These are phyloP conservation scores for Cochlearia excelsa DNA, from an alignment of 345 rosid genomes.

Conservation along the genomic window DNA sequence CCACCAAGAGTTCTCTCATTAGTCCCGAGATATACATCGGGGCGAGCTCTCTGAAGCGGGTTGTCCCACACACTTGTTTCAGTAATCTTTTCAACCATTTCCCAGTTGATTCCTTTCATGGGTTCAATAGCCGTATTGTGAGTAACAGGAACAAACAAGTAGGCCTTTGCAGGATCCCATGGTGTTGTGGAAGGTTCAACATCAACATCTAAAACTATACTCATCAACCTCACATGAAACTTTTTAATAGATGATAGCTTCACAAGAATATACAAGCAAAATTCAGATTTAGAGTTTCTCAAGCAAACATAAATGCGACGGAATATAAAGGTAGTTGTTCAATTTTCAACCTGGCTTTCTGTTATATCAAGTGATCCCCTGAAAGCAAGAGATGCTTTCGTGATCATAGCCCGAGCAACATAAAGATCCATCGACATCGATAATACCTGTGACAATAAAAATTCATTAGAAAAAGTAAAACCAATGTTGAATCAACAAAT, in stretches of 20 bases:
- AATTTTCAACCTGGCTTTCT: slow-evolving; percentile 67
- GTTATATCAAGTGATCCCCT: slow-evolving; percentile 64
- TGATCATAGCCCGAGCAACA: slow-evolving; percentile 97
- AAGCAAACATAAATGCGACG: slow-evolving; percentile 19
- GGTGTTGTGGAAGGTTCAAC: slow-evolving; percentile 99
- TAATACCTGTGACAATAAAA: slow-evolving; percentile 64
- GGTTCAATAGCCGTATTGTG: slow-evolving; percentile 68
- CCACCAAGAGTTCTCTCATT: slow-evolving; percentile 98
- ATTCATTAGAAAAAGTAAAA: neutral
- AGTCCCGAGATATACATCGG: slow-evolving; percentile 97
- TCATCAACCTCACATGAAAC: slow-evolving; percentile 96
- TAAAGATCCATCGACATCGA: slow-evolving; percentile 99
- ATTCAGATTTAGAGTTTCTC: slow-evolving; percentile 6
- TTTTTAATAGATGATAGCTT: slow-evolving; percentile 91
- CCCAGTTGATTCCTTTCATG: slow-evolving; percentile 78
- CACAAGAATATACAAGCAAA: slow-evolving; percentile 29
- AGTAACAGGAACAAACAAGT: slow-evolving; percentile 90
- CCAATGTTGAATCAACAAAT: neutral
- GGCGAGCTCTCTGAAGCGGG: slow-evolving; percentile 97
- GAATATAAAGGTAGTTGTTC: neutral
- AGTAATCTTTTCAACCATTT: slow-evolving; percentile 58
- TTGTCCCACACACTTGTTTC: slow-evolving; percentile 74
- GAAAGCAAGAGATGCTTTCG: slow-evolving; percentile 92
- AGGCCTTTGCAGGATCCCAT: slow-evolving; percentile 98
- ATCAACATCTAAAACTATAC: slow-evolving; percentile 97